A percentile compares a stretch with the other conserved stretches of the same genome.
These are phyloP conservation scores for Cymbidium sinense DNA, from an alignment of 106 monocot genomes.

Conservation along the genomic window DNA sequence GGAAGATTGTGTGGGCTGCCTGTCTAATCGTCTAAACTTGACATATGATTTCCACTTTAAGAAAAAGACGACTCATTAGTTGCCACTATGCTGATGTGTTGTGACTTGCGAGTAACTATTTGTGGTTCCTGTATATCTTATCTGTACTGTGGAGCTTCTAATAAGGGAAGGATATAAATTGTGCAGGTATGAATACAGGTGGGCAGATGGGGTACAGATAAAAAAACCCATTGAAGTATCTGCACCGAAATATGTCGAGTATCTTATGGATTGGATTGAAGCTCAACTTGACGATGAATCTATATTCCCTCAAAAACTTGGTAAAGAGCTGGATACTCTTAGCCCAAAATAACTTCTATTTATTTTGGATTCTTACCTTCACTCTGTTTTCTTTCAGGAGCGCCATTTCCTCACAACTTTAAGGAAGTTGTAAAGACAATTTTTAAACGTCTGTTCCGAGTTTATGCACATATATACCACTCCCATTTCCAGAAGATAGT, in stretches of 20 bases:
- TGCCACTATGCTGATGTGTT: not conserved
- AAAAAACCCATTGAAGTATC: conserved; percentile 99
- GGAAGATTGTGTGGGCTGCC: too few relatives aligned
- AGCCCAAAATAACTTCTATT: not conserved
- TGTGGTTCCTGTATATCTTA: not conserved
- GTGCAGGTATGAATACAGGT: conserved; percentile 93
- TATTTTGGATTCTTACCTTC: not conserved
- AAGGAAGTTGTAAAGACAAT: conserved; percentile 97
- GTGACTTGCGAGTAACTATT: not conserved
- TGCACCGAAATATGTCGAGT: conserved; percentile 98
- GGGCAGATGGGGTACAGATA: conserved; percentile 99
- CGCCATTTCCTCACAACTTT: conserved; percentile 92
- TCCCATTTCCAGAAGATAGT: conserved; percentile 99
- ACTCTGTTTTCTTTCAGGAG: conserved; percentile 28
- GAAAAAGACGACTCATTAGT: not conserved
- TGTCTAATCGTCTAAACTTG: too few relatives aligned
- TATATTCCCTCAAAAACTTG: conserved; percentile 91
- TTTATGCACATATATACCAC: conserved; percentile 97
- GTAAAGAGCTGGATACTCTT: conserved; percentile 23
- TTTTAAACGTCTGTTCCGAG: conserved; percentile 94
- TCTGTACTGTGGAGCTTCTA: not conserved
- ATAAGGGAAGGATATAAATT: not conserved
- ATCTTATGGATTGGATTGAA: conserved; percentile 99
- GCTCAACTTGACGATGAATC: conserved; percentile 93
- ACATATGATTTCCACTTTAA: not conserved